Evolutionary conservation across 768 basidiomycete genomes (phyloP).

Genomic region (Podaxis sp.): DNA sequence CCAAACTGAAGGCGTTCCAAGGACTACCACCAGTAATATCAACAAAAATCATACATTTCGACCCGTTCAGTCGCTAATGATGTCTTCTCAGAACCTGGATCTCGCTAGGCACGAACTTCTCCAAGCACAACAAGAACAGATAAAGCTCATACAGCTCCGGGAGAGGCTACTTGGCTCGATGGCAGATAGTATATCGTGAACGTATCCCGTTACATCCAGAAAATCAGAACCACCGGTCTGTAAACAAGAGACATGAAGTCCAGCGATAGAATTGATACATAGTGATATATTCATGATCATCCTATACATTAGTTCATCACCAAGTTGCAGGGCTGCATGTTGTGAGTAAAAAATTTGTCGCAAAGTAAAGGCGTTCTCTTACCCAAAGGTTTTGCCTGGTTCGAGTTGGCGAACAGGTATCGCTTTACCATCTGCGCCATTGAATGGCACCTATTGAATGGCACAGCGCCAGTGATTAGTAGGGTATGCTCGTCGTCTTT

Average conservation of each 20-base stretch:
- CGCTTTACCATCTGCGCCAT: conserved; percentile 25
- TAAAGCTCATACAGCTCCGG: conserved; percentile 44
- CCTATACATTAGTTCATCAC: not conserved
- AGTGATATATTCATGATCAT: conserved; percentile 1
- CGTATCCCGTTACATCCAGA: not conserved
- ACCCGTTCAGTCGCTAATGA: not conserved
- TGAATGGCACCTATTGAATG: conserved; percentile 22
- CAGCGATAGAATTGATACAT: not conserved
- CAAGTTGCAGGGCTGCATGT: conserved; percentile 3
- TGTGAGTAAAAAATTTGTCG: not conserved
- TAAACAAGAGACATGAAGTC: not conserved
- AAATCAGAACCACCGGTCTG: not conserved
- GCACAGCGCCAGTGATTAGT: conserved; percentile 23
- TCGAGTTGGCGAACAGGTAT: conserved; percentile 29
- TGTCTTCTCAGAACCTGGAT: conserved; percentile 40
- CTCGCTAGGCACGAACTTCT: conserved; percentile 43
- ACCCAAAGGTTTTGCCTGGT: conserved; percentile 34
- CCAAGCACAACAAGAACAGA: conserved; percentile 41
- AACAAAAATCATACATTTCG: too few relatives aligned
- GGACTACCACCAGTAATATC: conserved; percentile 46
- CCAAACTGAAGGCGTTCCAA: conserved; percentile 45
- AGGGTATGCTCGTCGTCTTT: conserved; percentile 38
- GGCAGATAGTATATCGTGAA: conserved; percentile 36
- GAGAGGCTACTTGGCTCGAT: conserved; percentile 47
- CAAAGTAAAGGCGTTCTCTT: not conserved